phyloP scores from a whole-genome alignment of 116 monocot species.

The Iris pallida region DNA sequence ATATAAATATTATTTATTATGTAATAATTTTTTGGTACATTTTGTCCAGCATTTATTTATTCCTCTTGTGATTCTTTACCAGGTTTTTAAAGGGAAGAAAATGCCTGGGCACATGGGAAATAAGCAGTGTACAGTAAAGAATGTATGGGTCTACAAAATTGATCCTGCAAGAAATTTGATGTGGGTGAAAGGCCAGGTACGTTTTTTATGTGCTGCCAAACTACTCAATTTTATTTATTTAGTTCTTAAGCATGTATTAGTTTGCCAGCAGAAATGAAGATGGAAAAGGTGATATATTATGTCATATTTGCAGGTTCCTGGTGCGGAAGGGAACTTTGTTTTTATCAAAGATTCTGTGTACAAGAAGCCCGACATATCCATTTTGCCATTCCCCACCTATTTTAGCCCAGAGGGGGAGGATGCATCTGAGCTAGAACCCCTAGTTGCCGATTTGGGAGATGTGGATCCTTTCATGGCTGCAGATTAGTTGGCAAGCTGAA shows the following conservation, averaged over 20 bases:
- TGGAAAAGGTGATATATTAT: no score
- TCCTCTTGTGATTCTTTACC: not conserved
- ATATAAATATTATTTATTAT: no score
- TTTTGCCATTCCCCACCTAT: conserved; percentile 84
- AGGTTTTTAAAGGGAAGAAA: conserved; percentile 82
- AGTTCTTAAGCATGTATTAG: not conserved
- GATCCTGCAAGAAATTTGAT: conserved; percentile 75
- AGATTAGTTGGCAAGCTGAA: conserved; percentile 26
- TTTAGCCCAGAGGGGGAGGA: conserved; percentile 77
- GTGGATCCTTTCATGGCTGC: conserved; percentile 79
- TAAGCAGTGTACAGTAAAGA: conserved; percentile 57
- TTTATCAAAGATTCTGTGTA: conserved; percentile 82
- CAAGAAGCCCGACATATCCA: conserved; percentile 65
- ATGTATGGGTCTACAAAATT: conserved; percentile 83
- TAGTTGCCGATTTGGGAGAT: conserved; percentile 77
- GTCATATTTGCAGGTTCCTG: conserved; percentile 67
- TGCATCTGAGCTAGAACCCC: conserved; percentile 54
- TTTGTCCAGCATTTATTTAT: no score
- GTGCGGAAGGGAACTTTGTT: conserved; percentile 92
- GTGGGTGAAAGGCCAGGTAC: conserved; percentile 82
- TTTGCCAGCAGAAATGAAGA: not conserved
- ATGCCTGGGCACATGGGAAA: conserved; percentile 79
- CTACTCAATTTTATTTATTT: no score
- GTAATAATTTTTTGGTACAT: no score
- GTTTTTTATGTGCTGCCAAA: not conserved